Evolutionary conservation across 352 stramenopile genomes (phyloP).

Genomic region (Pythium volutum): DNA sequence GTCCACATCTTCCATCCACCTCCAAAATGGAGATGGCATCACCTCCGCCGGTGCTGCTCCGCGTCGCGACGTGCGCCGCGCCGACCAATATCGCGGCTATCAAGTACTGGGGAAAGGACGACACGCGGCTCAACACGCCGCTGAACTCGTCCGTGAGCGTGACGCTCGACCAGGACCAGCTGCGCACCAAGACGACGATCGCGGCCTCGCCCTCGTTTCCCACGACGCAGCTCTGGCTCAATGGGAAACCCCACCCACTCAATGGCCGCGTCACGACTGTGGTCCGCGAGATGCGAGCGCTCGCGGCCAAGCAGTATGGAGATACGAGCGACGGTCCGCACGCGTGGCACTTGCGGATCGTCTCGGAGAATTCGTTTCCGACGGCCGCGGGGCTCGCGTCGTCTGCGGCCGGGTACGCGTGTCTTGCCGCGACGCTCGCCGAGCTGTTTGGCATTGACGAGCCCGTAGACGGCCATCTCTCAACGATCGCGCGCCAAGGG

Average conservation of each 20-base stretch:
- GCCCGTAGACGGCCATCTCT: constrained; percentile 87
- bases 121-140: constrained; percentile 92
- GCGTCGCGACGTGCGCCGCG: constrained; percentile 86
- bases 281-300: constrained; percentile 57
- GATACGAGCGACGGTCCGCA: constrained; percentile 9
- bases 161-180: constrained; percentile 94
- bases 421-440: constrained; percentile 88
- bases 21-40: constrained; percentile 10
- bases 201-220: constrained; percentile 65
- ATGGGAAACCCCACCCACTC: constrained; percentile 86
- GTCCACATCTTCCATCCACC: too few relatives aligned
- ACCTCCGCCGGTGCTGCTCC: constrained; percentile 42
- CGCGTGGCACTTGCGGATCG: constrained; percentile 86
- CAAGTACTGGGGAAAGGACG: constrained; percentile 99
- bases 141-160: constrained; percentile 97
- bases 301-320: constrained; percentile 28
- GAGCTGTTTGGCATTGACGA: constrained; percentile 89
- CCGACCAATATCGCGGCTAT: constrained; percentile 98
- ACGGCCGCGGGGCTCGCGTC: constrained; percentile 97
- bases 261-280: constrained; percentile 83
- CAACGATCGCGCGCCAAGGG: constrained; percentile 93
- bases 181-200: constrained; percentile 95
- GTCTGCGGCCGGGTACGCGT: constrained; percentile 96
- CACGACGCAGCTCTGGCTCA: constrained; percentile 95
- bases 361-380: constrained; percentile 97